Conservation (phyloP, 768 basidiomycete species). For the Phlebiopsis gigantea region DNA sequence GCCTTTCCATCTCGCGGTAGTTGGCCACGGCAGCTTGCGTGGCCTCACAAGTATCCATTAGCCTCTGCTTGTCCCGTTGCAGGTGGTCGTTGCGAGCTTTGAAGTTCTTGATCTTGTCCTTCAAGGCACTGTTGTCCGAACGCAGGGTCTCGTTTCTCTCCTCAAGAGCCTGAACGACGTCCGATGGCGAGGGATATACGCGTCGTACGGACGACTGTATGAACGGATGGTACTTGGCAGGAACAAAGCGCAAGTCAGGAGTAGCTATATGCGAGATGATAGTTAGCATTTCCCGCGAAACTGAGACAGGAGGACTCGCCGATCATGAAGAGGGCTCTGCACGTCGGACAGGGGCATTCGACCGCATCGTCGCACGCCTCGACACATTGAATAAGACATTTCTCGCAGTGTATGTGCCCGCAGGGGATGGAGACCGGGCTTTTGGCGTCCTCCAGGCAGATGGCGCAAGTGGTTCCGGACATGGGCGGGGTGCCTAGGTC, state of each 20-base stretch:
- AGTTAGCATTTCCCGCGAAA: background rate
- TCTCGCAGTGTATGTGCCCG: constrained; percentile 29
- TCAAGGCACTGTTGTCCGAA: constrained; percentile 37
- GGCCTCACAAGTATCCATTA: constrained; percentile 3
- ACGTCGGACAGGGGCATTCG: constrained; percentile 27
- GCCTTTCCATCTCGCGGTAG: background rate
- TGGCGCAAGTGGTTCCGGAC: constrained; percentile 19
- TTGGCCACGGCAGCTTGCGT: background rate
- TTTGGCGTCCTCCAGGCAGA: constrained; percentile 26
- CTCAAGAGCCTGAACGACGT: constrained; percentile 31
- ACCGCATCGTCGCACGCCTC: constrained; percentile 23
- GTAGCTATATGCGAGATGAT: constrained; percentile 15
- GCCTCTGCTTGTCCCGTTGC: constrained; percentile 9
- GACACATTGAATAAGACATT: constrained; percentile 22
- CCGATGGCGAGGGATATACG: constrained; percentile 35
- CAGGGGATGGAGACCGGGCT: constrained; percentile 28
- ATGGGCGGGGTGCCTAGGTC: background rate
- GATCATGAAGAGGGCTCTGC: constrained; percentile 24
- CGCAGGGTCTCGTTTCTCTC: constrained; percentile 33
- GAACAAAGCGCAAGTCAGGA: constrained; percentile 39
- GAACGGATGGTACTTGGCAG: constrained; percentile 44
- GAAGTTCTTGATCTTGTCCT: constrained; percentile 25
- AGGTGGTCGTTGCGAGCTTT: constrained; percentile 20
- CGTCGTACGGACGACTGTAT: constrained; percentile 42
- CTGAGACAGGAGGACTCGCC: constrained; percentile 14